Evolutionary conservation across 345 rosid species (phyloP).

Genomic region (Ceriops tagal): DNA sequence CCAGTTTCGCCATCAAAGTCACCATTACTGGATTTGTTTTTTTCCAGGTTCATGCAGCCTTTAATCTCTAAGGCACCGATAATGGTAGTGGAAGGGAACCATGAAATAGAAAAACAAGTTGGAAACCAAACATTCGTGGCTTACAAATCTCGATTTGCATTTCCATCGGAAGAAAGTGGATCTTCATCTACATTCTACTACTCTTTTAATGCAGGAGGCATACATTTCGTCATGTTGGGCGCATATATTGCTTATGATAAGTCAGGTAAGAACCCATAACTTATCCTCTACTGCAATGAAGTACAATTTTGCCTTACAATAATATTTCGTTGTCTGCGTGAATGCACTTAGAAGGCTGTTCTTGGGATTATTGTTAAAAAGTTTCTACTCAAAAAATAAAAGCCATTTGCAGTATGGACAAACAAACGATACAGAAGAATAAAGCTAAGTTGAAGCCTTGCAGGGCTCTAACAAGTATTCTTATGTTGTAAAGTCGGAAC

Average conservation of each 20-base stretch:
- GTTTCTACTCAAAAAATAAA: not conserved
- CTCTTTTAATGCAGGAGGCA: slow-evolving; percentile 91
- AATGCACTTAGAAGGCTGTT: not conserved
- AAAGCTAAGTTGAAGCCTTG: not conserved
- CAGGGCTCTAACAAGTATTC: too few relatives aligned
- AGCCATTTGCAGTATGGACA: not conserved
- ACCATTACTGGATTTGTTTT: not conserved
- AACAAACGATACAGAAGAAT: not conserved
- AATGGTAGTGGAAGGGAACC: slow-evolving; percentile 90
- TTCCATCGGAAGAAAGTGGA: slow-evolving; percentile 70
- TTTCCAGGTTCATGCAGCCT: slow-evolving; percentile 73
- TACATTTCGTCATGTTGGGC: slow-evolving; percentile 87
- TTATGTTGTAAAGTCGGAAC: too few relatives aligned
- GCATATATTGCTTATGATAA: slow-evolving; percentile 61
- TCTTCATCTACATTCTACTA: slow-evolving; percentile 72
- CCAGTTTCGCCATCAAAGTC: not conserved
- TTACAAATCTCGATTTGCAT: slow-evolving; percentile 83
- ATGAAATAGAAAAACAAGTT: slow-evolving; percentile 74
- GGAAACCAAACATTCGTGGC: slow-evolving; percentile 67
- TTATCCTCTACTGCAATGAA: not conserved
- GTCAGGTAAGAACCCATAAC: slow-evolving; percentile 35
- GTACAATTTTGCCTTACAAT: not conserved
- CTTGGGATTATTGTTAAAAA: not conserved
- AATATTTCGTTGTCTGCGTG: not conserved
- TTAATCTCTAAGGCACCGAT: slow-evolving; percentile 65